phyloP scores from a whole-genome alignment of 495 filamentous ascomycete species.

The Neurospora discreta region DNA sequence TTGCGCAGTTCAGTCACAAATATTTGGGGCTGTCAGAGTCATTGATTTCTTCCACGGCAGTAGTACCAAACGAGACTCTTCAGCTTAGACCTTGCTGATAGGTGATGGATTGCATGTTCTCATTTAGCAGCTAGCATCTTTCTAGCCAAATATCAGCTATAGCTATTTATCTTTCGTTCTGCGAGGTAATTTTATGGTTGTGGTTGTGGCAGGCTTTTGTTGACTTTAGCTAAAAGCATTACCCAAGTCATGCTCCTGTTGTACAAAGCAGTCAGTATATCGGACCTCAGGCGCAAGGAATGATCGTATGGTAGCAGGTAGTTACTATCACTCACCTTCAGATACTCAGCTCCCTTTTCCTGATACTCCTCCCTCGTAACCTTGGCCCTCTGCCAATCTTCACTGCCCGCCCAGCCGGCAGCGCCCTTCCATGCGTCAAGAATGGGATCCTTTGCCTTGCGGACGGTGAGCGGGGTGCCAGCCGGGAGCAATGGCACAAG shows the following conservation, averaged over 20 bases:
- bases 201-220: not conserved
- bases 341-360: slow-evolving; percentile 76
- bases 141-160: not conserved
- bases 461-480: slow-evolving; percentile 50
- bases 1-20: not conserved
- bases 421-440: slow-evolving; percentile 91
- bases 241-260: slow-evolving; percentile 70
- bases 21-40: not conserved
- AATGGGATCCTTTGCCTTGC: slow-evolving; percentile 59
- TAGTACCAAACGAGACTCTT: not conserved
- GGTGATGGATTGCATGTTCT: not conserved
- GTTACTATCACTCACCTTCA: slow-evolving; percentile 50
- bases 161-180: not conserved
- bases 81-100: not conserved
- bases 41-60: not conserved
- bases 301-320: not conserved
- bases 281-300: not conserved
- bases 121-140: not conserved
- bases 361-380: slow-evolving; percentile 67
- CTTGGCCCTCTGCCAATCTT: slow-evolving; percentile 34
- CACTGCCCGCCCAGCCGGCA: slow-evolving; percentile 58
- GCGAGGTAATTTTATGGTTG: not conserved
- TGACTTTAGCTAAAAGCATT: slow-evolving; percentile 42
- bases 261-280: slow-evolving; percentile 1
- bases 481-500: slow-evolving; percentile 61